phyloP scores from a whole-genome alignment of 805 yeast species.

The Teunomyces gatunensis region DNA sequence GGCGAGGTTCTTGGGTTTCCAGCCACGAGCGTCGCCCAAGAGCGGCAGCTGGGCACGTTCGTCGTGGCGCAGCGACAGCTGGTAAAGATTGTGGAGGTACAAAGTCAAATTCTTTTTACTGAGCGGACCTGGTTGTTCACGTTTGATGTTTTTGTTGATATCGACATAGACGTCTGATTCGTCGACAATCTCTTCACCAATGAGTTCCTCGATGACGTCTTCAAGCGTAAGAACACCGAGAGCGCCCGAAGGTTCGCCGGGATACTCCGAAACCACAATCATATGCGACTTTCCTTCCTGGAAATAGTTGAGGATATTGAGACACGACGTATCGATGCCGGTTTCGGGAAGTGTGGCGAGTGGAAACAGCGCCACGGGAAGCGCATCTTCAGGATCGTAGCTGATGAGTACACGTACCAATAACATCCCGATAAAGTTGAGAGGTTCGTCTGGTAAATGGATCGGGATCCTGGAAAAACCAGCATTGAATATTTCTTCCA shows the following conservation, averaged over 20 bases:
- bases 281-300: slow-evolving; percentile 98
- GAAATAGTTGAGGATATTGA: slow-evolving; percentile 90
- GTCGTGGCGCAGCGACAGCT: slow-evolving; percentile 28
- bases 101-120: slow-evolving; percentile 67
- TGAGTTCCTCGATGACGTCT: slow-evolving; percentile 96
- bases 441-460: slow-evolving; percentile 83
- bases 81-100: slow-evolving; percentile 62
- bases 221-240: slow-evolving; percentile 90
- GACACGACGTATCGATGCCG: slow-evolving; percentile 83
- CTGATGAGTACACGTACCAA: slow-evolving; percentile 88
- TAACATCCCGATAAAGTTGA: slow-evolving; percentile 92
- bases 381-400: slow-evolving; percentile 94
- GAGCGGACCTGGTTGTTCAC: slow-evolving; percentile 73
- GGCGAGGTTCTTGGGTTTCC: slow-evolving; percentile 65
- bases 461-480: slow-evolving; percentile 96
- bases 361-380: slow-evolving; percentile 91
- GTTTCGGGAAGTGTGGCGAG: slow-evolving; percentile 96
- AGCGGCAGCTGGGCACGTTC: background rate
- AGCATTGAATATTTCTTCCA: slow-evolving; percentile 86
- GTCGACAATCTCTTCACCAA: slow-evolving; percentile 97
- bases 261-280: slow-evolving; percentile 86
- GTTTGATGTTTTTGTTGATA: slow-evolving; percentile 80
- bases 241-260: slow-evolving; percentile 83
- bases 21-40: slow-evolving; percentile 20
- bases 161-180: slow-evolving; percentile 94